Conservation (phyloP, 768 basidiomycete genomes). For the Cystobasidium ongulense region DNA sequence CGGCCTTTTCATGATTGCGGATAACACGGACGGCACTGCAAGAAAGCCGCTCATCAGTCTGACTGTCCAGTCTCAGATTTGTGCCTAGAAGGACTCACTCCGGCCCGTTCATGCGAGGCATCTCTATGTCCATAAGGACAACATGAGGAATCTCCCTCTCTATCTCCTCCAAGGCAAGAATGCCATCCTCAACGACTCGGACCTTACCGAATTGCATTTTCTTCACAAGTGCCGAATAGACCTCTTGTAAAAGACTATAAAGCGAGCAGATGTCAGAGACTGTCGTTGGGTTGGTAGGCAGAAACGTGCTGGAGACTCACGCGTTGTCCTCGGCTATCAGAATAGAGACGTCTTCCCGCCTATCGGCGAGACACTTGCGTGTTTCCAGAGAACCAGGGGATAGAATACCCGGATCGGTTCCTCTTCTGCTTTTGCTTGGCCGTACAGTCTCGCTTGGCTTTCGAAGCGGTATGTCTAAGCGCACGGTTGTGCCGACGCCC, state of each 20-base stretch:
- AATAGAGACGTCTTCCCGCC: neutral
- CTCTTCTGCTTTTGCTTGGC: neutral
- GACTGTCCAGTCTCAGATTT: neutral
- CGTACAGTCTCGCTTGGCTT: neutral
- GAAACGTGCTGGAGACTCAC: conserved; percentile 14
- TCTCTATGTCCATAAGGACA: conserved; percentile 40
- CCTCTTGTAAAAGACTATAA: conserved; percentile 14
- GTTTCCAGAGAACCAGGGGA: neutral
- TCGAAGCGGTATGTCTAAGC: conserved; percentile 8
- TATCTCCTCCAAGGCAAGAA: conserved; percentile 41
- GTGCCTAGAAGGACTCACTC: conserved; percentile 20
- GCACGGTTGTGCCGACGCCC: conserved; percentile 35
- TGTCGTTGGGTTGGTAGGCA: neutral
- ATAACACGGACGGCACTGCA: conserved; percentile 18
- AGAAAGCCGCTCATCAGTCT: neutral
- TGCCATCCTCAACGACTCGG: conserved; percentile 42
- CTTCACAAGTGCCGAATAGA: conserved; percentile 6
- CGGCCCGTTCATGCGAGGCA: conserved; percentile 24
- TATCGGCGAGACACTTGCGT: neutral
- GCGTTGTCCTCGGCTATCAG: conserved; percentile 20
- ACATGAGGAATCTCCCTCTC: conserved; percentile 41
- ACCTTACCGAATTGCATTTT: conserved; percentile 29
- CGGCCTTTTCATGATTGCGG: conserved; percentile 7
- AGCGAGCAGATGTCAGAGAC: neutral
- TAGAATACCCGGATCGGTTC: neutral